Evolutionary conservation across 2,329 filamentous ascomycete genomes (phyloP), one percentile per base, ranked within the genome.

Genomic region (Hypoxylon sp.): DNA sequence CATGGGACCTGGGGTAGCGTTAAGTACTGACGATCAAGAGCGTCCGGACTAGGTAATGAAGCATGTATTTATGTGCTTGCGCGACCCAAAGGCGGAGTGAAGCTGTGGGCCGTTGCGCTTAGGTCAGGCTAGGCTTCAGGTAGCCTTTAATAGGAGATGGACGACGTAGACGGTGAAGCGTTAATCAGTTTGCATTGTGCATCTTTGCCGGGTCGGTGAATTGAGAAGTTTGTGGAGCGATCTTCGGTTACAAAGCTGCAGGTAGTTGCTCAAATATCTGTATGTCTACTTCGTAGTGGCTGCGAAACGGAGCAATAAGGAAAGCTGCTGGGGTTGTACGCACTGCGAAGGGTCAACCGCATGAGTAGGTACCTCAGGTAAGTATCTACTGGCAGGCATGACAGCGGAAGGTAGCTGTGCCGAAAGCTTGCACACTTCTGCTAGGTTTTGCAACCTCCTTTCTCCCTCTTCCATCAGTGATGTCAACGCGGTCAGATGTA

Each of bases 1-100:
- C 55, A 68, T 32, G 48, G 28, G 49, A 53, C 62, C 62, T 68
- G 54, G 62, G 65, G 62, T 63, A 68, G 46, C 50, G 54, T 57
- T 46, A 62, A 22, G 61, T 55, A 63, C 59, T 42, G 59, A 38
- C 16, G 30, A 55, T 40, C 20, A 42, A 59, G 45, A 60, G 53
- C 24, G 6, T 51, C 48, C 11, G 26, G 50, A 36, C 61, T 52
- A n/a, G n/a, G n/a, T n/a, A 56, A 61, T 44, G 46, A 42, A 30
- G 48, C 36, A 55, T 48, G 54, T 64, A 49, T 40, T 53, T 68
- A 55, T 48, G 54, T 64, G 45, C 44, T 53, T 68, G 62, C 44
- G 52, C 44, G 45, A 65, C 38, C 20, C 53, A 49, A 65, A 54
- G 48, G 55, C 51, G 51, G 45, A 61, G 65, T 30, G 36, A 58